Evolutionary conservation across 805 yeast genomes (phyloP), one percentile per base, ranked within the genome.

Genomic region (Saccharomycopsis malanga): DNA sequence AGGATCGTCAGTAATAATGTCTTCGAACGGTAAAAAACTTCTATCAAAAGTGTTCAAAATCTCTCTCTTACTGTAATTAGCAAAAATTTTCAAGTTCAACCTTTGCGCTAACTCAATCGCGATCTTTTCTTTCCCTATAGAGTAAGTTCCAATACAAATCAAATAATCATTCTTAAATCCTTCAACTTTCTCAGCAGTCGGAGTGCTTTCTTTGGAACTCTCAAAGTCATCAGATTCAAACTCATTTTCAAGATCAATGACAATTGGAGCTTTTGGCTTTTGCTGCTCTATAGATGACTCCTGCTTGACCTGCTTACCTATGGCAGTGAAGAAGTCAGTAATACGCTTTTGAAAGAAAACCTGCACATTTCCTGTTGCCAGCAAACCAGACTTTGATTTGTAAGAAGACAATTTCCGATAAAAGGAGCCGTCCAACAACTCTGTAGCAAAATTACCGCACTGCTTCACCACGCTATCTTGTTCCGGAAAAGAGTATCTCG

Each of bases 41-140:
- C 24, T 29, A 18, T 43, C 65, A 53, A 72, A 75, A 17, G 70
- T 63, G 34, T 60, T 56, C 37, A 80, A 61, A 2, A 76, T 74
- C 36, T 62, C 64, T 20, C 75, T 68, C 56, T 79, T 73, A 39
- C 68, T 62, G 44, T 66, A 62, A 52, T 73, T 65, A 14, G 83
- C 53, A 67, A 68, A 79, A 2, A 84, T 76, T 49, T 77, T 81
- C 23, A 81, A 68, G 1, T 67, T 55, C 23, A 83, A 56, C 18
- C 56, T 58, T 42, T 73, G 64, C 55, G 87, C 84, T 10, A 85
- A 65, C 0, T 76, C 68, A 5, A 86, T 62, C 0, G 96, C 97
- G 24, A 93, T 61, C 48, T 82, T 76, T 60, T 93, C 98, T 60
- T 93, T 93, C 2, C 98, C 98, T 34, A 93, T 88, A 2, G 89